These are phyloP conservation scores for Acephala macrosclerotiorum DNA, from an alignment of 2,329 filamentous ascomycete species.

Conservation along the genomic window DNA sequence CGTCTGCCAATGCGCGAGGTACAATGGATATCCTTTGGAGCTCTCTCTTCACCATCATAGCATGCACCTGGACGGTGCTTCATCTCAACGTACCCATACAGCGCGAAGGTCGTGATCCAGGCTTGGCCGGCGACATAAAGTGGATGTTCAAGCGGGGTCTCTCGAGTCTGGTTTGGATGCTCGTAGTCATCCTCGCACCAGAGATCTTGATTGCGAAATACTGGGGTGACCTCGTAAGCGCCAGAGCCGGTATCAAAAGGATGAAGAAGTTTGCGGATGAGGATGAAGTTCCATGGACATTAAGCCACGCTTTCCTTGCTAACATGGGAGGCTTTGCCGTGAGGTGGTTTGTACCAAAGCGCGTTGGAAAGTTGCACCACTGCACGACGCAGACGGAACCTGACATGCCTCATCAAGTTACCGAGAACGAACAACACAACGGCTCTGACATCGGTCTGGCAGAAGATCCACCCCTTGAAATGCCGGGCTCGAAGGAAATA, in stretches of 20 bases:
- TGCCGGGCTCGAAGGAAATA: no score
- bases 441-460: not conserved
- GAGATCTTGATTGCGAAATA: conserved; percentile 15
- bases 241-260: not conserved
- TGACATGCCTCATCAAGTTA: not conserved
- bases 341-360: conserved; percentile 2
- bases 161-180: conserved; percentile 18
- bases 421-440: not conserved
- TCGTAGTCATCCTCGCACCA: conserved; percentile 18
- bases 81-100: conserved; percentile 36
- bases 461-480: not conserved
- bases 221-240: conserved; percentile 1
- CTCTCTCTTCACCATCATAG: conserved; percentile 33
- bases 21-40: conserved; percentile 38
- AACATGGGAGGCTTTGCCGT: conserved; percentile 25
- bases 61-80: conserved; percentile 38
- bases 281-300: conserved; percentile 18
- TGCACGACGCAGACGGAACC: not conserved
- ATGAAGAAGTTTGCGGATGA: not conserved
- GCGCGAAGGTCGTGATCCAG: conserved; percentile 5
- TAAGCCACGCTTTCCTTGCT: conserved; percentile 16
- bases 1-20: conserved; percentile 27
- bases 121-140: conserved; percentile 14
- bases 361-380: not conserved
- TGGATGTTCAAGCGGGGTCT: conserved; percentile 14